phyloP scores from a whole-genome alignment of 345 rosid species.

The Syzygium jambos region DNA sequence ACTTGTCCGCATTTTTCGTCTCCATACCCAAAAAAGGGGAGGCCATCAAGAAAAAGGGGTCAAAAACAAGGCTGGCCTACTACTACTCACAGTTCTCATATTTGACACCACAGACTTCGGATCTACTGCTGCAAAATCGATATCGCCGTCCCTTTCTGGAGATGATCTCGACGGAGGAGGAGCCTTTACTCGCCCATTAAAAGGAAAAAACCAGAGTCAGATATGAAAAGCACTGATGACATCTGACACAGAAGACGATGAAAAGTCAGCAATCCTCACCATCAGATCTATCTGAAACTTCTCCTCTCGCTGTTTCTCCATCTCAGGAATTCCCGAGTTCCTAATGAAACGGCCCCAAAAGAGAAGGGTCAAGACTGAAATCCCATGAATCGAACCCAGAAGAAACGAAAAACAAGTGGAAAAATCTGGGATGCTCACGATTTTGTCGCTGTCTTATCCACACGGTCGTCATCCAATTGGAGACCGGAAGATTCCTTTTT shows the following conservation, averaged over 20 bases:
- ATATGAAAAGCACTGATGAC: not conserved
- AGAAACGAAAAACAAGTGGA: not conserved
- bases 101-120: constrained; percentile 46
- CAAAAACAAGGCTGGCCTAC: constrained; percentile 20
- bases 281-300: constrained; percentile 98
- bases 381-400: not conserved
- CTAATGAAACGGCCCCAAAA: constrained; percentile 16
- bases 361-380: not conserved
- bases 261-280: constrained; percentile 35
- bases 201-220: not conserved
- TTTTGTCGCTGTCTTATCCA: constrained; percentile 24
- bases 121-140: constrained; percentile 52
- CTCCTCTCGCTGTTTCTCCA: constrained; percentile 43
- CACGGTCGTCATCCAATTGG: constrained; percentile 46
- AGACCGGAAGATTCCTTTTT: constrained; percentile 46
- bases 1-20: not conserved
- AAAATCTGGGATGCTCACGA: constrained; percentile 27
- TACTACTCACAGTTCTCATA: constrained; percentile 67
- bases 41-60: not conserved
- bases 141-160: constrained; percentile 70
- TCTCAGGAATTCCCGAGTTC: constrained; percentile 24
- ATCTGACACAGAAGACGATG: not conserved
- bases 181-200: constrained; percentile 31
- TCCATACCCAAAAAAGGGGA: not conserved
- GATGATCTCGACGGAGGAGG: constrained; percentile 82